Conservation (phyloP, 2,329 filamentous ascomycete genomes). For the Ophiostoma perfectum region DNA sequence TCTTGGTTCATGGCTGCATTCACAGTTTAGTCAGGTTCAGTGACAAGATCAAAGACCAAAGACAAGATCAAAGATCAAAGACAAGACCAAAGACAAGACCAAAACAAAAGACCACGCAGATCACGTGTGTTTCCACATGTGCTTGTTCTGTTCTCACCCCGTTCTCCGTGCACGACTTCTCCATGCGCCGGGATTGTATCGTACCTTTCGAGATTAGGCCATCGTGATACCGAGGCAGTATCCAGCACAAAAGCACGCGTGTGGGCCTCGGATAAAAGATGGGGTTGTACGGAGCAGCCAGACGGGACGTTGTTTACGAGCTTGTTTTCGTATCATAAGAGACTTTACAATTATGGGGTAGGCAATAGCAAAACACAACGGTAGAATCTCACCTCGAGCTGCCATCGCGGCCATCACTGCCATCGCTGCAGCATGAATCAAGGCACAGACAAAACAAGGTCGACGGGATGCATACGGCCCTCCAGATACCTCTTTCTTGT, state of each 20-base stretch:
- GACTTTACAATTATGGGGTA: neutral
- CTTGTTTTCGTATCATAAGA: neutral
- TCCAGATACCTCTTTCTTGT: neutral
- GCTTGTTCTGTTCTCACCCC: too few relatives aligned
- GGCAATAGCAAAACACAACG: too few relatives aligned
- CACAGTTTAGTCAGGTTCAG: too few relatives aligned
- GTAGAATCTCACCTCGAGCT: constrained; percentile 1
- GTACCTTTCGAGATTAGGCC: neutral
- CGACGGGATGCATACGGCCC: neutral
- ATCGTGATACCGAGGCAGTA: constrained; percentile 1
- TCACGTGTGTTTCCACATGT: constrained; percentile 1
- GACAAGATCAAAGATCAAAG: neutral
- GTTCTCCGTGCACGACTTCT: too few relatives aligned
- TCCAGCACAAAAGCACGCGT: neutral
- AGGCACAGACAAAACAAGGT: neutral
- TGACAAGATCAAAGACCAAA: neutral
- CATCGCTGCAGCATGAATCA: neutral
- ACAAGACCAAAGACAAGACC: neutral
- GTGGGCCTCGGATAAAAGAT: neutral
- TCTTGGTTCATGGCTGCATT: too few relatives aligned
- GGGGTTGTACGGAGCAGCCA: too few relatives aligned
- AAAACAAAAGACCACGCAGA: neutral
- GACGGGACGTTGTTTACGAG: neutral
- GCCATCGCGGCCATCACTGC: neutral
- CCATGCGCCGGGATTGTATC: too few relatives aligned